These are phyloP conservation scores for Ophiostoma fasciatum DNA, from an alignment of 2,329 filamentous ascomycete species.

Conservation along the genomic window DNA sequence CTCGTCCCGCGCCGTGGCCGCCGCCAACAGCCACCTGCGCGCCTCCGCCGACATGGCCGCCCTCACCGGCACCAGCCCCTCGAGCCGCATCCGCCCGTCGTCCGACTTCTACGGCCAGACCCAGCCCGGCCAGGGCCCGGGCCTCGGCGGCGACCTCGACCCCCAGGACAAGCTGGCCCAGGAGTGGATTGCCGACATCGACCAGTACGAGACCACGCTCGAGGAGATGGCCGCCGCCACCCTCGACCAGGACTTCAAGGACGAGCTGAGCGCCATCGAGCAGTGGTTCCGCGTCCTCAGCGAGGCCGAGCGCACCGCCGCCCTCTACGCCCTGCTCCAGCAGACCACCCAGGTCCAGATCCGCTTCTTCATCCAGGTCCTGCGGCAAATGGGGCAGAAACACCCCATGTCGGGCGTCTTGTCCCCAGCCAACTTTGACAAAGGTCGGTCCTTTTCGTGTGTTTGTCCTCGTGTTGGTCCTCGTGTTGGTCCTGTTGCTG, in stretches of 20 bases:
- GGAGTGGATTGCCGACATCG: conserved; percentile 98
- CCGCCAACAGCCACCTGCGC: conserved; percentile 66
- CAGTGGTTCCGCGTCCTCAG: conserved; percentile 98
- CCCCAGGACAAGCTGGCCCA: conserved; percentile 86
- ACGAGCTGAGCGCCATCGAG: conserved; percentile 95
- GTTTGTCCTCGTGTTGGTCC: background rate
- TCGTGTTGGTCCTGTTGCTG: background rate
- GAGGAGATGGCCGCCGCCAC: conserved; percentile 98
- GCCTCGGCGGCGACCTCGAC: conserved; percentile 58
- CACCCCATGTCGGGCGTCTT: conserved; percentile 94
- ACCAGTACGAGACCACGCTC: conserved; percentile 95
- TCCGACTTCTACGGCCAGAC: conserved; percentile 86
- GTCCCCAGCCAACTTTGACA: conserved; percentile 92
- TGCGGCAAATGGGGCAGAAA: conserved; percentile 98
- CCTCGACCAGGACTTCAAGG: conserved; percentile 98
- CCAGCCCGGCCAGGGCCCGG: conserved; percentile 52
- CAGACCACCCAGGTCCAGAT: conserved; percentile 99
- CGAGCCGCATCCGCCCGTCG: conserved; percentile 76
- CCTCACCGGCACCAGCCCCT: conserved; percentile 48
- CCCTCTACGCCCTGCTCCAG: conserved; percentile 86
- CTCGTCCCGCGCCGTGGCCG: conserved; percentile 60
- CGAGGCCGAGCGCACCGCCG: conserved; percentile 90
- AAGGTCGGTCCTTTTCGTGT: conserved; percentile 41
- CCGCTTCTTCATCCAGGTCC: conserved; percentile 94
- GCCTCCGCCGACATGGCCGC: conserved; percentile 93